These are phyloP conservation scores for Amanita pseudoporphyria DNA, from an alignment of 768 basidiomycete genomes.

Conservation along the genomic window DNA sequence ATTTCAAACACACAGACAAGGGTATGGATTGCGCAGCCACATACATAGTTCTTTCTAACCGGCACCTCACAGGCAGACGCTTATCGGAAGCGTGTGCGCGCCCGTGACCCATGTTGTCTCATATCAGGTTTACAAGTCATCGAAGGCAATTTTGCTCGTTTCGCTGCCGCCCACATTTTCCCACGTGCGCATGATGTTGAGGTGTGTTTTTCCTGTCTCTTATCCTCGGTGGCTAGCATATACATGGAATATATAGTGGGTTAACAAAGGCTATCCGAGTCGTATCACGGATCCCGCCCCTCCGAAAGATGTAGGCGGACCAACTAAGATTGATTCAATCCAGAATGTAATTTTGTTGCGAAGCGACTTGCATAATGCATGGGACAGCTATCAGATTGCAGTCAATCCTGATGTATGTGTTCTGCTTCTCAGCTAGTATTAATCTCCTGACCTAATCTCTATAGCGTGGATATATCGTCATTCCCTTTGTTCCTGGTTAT, in stretches of 20 bases:
- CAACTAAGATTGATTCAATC: slow-evolving; percentile 14
- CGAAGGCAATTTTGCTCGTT: slow-evolving; percentile 11
- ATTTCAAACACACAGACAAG: slow-evolving; percentile 8
- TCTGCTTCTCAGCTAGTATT: no score
- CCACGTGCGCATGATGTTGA: slow-evolving; percentile 17
- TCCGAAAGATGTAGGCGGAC: background rate
- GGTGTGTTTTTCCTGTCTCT: slow-evolving; percentile 10
- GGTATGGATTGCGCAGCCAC: slow-evolving; percentile 3
- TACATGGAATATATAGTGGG: no score
- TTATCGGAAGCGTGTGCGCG: slow-evolving; percentile 9
- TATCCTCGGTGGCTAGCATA: no score
- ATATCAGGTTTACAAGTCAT: slow-evolving; percentile 8
- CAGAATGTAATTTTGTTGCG: slow-evolving; percentile 14
- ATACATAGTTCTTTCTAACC: background rate
- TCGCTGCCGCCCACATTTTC: slow-evolving; percentile 16
- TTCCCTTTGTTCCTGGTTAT: slow-evolving; percentile 18
- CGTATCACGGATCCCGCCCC: slow-evolving; percentile 12
- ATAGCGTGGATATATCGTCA: slow-evolving; percentile 21
- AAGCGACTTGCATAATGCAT: slow-evolving; percentile 13
- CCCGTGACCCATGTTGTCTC: slow-evolving; percentile 13
- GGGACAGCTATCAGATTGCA: slow-evolving; percentile 16
- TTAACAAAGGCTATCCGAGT: slow-evolving; percentile 11
- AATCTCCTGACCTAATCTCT: no score
- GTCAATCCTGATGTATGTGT: slow-evolving; percentile 15
- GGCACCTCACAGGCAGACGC: slow-evolving; percentile 6